Conservation (phyloP, 345 rosid species). For the Brassica carinata region DNA sequence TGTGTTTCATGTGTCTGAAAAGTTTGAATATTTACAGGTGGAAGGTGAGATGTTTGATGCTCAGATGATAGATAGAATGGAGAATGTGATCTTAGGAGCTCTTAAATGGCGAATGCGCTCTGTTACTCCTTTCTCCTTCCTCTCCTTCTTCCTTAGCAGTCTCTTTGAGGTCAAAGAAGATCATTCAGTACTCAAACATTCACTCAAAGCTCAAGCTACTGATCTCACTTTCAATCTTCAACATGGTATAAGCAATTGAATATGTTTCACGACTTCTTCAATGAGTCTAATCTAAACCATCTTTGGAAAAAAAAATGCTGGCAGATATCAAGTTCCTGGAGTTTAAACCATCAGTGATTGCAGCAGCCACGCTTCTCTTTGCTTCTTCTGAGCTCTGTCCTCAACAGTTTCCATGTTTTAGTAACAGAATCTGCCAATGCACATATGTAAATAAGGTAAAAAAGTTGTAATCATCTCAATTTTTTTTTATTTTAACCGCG, state of each 20-base stretch:
- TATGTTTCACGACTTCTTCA: not conserved
- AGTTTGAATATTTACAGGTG: constrained; percentile 29
- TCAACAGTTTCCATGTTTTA: constrained; percentile 49
- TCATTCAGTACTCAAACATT: constrained; percentile 35
- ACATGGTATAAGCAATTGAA: constrained; percentile 44
- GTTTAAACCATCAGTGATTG: constrained; percentile 76
- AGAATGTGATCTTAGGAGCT: constrained; percentile 68
- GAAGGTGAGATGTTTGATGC: constrained; percentile 55
- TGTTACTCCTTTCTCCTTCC: constrained; percentile 79
- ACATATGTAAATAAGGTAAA: constrained; percentile 68
- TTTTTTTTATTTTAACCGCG: not conserved
- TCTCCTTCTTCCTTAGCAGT: constrained; percentile 51
- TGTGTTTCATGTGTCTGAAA: constrained; percentile 6
- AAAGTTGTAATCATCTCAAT: not conserved
- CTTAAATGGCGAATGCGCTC: constrained; percentile 94
- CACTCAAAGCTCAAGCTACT: constrained; percentile 58
- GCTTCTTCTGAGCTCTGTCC: constrained; percentile 64
- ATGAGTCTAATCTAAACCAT: not conserved
- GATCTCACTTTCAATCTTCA: constrained; percentile 67
- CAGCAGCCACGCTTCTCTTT: constrained; percentile 71
- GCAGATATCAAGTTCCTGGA: constrained; percentile 58
- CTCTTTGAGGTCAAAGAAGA: constrained; percentile 59
- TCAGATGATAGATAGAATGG: constrained; percentile 69
- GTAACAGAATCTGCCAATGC: constrained; percentile 49
- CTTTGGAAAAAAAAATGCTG: not conserved